A percentile compares a stretch with the other conserved stretches of the same genome.
Evolutionary conservation across 2,329 filamentous ascomycete species (phyloP).

Genomic region (Xylaria sp.): DNA sequence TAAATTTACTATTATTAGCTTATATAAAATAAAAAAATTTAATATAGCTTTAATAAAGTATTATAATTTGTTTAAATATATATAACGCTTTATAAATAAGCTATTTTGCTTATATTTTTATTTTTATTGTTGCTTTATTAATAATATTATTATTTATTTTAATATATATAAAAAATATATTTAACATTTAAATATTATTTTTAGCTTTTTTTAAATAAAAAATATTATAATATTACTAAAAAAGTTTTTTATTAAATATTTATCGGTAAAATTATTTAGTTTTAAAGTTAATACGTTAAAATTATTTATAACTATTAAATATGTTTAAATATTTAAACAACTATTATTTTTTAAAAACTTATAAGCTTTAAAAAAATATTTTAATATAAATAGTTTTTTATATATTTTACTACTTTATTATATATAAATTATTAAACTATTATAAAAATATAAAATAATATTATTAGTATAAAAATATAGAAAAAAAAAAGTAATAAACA

Average conservation of each 20-base stretch:
- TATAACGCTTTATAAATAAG: slow-evolving; percentile 3
- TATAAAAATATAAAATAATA: background rate
- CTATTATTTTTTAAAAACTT: background rate
- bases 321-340: background rate
- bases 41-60: background rate
- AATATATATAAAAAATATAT: slow-evolving; percentile 6
- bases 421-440: background rate
- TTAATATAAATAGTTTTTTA: background rate
- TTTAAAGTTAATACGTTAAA: background rate
- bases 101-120: background rate
- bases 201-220: background rate
- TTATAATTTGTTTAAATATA: slow-evolving; percentile 1
- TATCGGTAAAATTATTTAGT: background rate
- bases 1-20: slow-evolving; percentile 6
- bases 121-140: background rate
- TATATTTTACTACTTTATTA: background rate
- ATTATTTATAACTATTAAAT: background rate
- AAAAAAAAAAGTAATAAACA: background rate
- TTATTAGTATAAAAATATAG: too few relatives aligned
- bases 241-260: slow-evolving; percentile 1
- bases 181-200: background rate
- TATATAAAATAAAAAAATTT: background rate
- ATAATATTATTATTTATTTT: slow-evolving; percentile 8
- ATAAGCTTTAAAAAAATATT: background rate
- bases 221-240: background rate